These are phyloP conservation scores for Candida pseudoviswanathii DNA, from an alignment of 1,139 yeast species.

Conservation along the genomic window DNA sequence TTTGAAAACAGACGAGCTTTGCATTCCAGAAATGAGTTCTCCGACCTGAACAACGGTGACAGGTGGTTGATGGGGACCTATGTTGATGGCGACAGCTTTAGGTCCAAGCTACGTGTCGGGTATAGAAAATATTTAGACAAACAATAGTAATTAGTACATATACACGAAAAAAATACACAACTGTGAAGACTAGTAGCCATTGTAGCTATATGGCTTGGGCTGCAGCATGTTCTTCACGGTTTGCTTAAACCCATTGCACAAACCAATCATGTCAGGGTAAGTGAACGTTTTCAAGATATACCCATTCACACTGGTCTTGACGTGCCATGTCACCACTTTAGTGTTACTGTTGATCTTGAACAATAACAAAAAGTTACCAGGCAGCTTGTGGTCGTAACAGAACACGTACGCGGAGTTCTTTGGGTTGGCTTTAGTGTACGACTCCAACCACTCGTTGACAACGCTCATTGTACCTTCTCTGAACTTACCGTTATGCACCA, in stretches of 20 bases:
- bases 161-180: too few relatives aligned
- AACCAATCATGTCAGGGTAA: slow-evolving; percentile 82
- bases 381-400: slow-evolving; percentile 86
- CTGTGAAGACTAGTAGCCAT: slow-evolving; percentile 8
- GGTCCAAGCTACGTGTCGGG: slow-evolving; percentile 56
- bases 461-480: slow-evolving; percentile 79
- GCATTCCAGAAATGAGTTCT: slow-evolving; percentile 69
- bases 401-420: slow-evolving; percentile 89
- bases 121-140: slow-evolving; percentile 15
- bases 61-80: slow-evolving; percentile 84
- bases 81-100: slow-evolving; percentile 70
- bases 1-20: slow-evolving; percentile 75
- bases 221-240: slow-evolving; percentile 36
- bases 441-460: slow-evolving; percentile 83
- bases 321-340: slow-evolving; percentile 84
- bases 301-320: slow-evolving; percentile 85
- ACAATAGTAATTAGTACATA: slow-evolving; percentile 5
- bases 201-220: slow-evolving; percentile 6
- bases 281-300: slow-evolving; percentile 75
- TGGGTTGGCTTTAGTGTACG: slow-evolving; percentile 90
- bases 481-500: slow-evolving; percentile 86
- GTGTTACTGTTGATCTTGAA: slow-evolving; percentile 78
- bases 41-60: slow-evolving; percentile 51
- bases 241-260: slow-evolving; percentile 92
- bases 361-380: slow-evolving; percentile 87